Evolutionary conservation across 192 early-diverging fungal species (phyloP), one percentile per base, ranked within the genome.

Genomic region (Dispira simplex): DNA sequence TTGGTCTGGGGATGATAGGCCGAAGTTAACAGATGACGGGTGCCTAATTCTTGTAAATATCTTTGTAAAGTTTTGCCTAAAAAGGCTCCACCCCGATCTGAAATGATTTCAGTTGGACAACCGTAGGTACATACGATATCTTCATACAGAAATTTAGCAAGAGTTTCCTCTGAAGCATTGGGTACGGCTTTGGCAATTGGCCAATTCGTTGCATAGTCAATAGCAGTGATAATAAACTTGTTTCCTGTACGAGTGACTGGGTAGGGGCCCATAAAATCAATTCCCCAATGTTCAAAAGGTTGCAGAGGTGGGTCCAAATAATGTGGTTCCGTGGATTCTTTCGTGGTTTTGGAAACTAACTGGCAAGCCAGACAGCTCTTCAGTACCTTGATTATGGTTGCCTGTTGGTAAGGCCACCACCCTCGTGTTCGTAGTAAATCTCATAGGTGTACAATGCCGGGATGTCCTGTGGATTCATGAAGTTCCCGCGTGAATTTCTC

Each of bases 151-250:
- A 67, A 67, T 20, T 62, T 46, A 20, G 66, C 66, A 10, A 67
- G 43, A 18, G 59, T 62, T 43, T 67, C 32, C 20, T 62, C 27
- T 18, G 59, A 58, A 12, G 59, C 49, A 18, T 67, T 58, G 13
- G 66, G 66, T 51, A 48, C 49, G 20, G 66, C 58, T 1, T 21
- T 46, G 1, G 49, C 66, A 12, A 62, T 39, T 0, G 59, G 23
- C 66, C 66, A 67, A 27, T 54, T 63, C 10, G 66, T 67, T 14
- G 66, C 48, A 45, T 67, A 60, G 28, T 67, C 66, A 21, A 67
- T 67, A 3, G 66, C 66, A 9, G 59, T 48, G 3, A 67, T 14
- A 28, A 67, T 67, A 48, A 53, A 67, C 14, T 52, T 47, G 66
- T 67, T 67, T 11, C 49, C 49, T 3, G 1, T 6, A 13, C n/a